A percentile compares a stretch with the other conserved stretches of the same genome.
Evolutionary conservation across 108 stramenopile species (phyloP).

Genomic region (Skeletonema costatum): DNA sequence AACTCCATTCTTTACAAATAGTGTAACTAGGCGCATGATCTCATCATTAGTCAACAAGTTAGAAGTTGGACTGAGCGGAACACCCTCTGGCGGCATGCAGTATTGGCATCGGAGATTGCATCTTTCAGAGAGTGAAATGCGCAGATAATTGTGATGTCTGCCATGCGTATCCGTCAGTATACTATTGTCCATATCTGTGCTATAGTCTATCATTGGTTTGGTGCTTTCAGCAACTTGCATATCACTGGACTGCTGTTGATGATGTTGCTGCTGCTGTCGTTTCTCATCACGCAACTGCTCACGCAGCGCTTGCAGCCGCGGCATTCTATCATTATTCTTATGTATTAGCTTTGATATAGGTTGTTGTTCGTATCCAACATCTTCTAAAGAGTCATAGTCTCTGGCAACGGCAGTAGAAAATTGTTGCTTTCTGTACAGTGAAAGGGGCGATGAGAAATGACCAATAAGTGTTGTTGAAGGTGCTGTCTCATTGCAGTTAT

Average conservation of each 20-base stretch:
- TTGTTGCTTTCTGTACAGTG: background rate
- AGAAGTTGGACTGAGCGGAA: conserved; percentile 70
- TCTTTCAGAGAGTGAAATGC: conserved; percentile 95
- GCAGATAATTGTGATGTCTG: conserved; percentile 93
- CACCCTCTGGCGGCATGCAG: conserved; percentile 99
- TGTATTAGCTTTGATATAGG: background rate
- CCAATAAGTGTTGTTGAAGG: background rate
- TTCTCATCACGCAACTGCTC: conserved; percentile 33
- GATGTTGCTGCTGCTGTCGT: background rate
- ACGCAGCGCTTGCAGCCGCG: conserved; percentile 29
- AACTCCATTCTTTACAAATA: conserved; percentile 86
- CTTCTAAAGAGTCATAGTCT: conserved; percentile 10
- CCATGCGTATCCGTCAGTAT: conserved; percentile 84
- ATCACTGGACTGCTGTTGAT: background rate
- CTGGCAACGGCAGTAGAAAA: conserved; percentile 19
- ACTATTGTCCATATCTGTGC: background rate
- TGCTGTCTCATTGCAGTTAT: background rate
- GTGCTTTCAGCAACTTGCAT: background rate
- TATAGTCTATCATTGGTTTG: background rate
- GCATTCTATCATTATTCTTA: conserved; percentile 17
- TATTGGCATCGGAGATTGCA: conserved; percentile 97
- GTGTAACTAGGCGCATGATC: conserved; percentile 72
- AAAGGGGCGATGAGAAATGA: background rate
- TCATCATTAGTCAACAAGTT: conserved; percentile 85
- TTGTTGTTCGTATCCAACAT: background rate